These are phyloP conservation scores for Wolfiporia cocos DNA, from an alignment of 1,284 basidiomycete species.

Conservation along the genomic window DNA sequence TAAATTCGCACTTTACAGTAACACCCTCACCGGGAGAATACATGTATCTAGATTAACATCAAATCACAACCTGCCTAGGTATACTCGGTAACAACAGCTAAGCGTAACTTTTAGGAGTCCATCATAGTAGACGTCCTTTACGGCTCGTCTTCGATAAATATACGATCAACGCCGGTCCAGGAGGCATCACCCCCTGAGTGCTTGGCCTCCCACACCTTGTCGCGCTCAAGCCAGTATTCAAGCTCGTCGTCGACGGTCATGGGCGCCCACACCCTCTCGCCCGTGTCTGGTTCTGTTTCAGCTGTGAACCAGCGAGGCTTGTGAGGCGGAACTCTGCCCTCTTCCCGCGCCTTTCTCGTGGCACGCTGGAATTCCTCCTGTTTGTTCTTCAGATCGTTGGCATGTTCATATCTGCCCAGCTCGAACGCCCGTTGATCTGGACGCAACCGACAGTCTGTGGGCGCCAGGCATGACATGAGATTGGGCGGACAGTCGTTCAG, in stretches of 20 bases:
- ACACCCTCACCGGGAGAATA: too few relatives aligned
- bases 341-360: constrained; percentile 74
- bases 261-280: constrained; percentile 83
- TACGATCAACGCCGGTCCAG: constrained; percentile 74
- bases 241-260: constrained; percentile 45
- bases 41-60: too few relatives aligned
- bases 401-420: constrained; percentile 84
- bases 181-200: constrained; percentile 23
- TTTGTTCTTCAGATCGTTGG: constrained; percentile 80
- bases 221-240: constrained; percentile 84
- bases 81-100: too few relatives aligned
- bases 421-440: constrained; percentile 97
- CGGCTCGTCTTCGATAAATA: constrained; percentile 67
- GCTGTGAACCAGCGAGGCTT: constrained; percentile 80
- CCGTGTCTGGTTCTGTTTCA: constrained; percentile 77
- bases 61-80: too few relatives aligned
- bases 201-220: constrained; percentile 51
- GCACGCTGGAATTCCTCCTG: constrained; percentile 89
- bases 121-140: constrained; percentile 7
- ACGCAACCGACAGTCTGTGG: constrained; percentile 91
- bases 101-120: too few relatives aligned
- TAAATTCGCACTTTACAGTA: too few relatives aligned
- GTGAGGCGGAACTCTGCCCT: constrained; percentile 70
- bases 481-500: constrained; percentile 79
- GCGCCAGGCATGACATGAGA: constrained; percentile 72